These are phyloP conservation scores for Sarcocystis neurona DNA, from an alignment of 169 alveolate species.

Conservation along the genomic window DNA sequence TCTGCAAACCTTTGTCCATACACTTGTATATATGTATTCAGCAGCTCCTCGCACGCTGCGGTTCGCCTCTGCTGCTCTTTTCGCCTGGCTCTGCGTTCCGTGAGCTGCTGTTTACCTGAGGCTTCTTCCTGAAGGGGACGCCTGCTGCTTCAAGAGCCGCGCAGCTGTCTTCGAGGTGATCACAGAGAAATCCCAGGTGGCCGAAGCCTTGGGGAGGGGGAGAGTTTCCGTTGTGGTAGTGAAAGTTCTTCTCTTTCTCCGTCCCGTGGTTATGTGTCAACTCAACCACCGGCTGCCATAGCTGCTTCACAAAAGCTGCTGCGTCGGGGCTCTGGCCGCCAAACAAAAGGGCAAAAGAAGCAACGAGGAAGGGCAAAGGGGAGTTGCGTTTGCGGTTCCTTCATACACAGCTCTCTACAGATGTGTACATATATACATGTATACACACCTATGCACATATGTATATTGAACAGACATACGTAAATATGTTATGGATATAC, in stretches of 20 bases:
- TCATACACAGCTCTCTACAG: too few relatives aligned
- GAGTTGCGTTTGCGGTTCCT: too few relatives aligned
- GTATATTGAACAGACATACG: too few relatives aligned
- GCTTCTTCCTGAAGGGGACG: slow-evolving; percentile 34
- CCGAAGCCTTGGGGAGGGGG: slow-evolving; percentile 80
- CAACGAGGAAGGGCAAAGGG: too few relatives aligned
- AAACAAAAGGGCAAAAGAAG: not conserved
- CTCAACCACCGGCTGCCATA: slow-evolving; percentile 76
- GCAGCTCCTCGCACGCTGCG: too few relatives aligned
- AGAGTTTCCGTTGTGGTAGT: slow-evolving; percentile 73
- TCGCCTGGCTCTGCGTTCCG: not conserved
- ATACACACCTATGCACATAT: too few relatives aligned
- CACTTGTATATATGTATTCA: too few relatives aligned
- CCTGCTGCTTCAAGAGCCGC: slow-evolving; percentile 67
- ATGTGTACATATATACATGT: too few relatives aligned
- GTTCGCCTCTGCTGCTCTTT: not conserved
- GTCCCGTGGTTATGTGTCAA: slow-evolving; percentile 78
- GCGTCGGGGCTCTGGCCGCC: slow-evolving; percentile 60
- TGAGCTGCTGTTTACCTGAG: not conserved
- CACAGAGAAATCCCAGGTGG: slow-evolving; percentile 76
- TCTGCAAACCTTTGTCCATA: too few relatives aligned
- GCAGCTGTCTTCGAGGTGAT: slow-evolving; percentile 72
- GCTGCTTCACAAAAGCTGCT: slow-evolving; percentile 56
- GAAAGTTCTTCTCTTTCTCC: slow-evolving; percentile 66
- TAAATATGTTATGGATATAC: too few relatives aligned